Base-by-base conservation (phyloP, 306 rosid genomes). In the Quercus rubra region DNA sequence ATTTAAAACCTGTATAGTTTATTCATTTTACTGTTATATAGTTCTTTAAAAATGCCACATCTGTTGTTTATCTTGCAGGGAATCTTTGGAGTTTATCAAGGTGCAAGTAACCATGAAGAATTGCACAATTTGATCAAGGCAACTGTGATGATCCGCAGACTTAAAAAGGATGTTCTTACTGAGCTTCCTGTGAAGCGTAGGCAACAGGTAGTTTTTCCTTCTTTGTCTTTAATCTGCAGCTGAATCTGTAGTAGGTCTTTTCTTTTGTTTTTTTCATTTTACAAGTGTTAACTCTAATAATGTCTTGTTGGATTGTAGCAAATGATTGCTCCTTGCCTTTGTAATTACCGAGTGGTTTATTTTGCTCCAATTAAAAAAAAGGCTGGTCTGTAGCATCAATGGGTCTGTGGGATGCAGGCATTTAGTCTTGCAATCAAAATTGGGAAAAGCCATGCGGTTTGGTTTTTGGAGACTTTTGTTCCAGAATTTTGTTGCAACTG, bases 61-160 rank as follows among this genome's bases (percentile, higher is more conserved):
- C 66, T 72, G 73, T 20, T 70, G 56, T 79, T 75, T 68, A 71
- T 71, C 31, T 81, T 86, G 79, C 78, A 94, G 98, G 97, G 97
- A 79, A 8, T 74, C 18, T 94, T 94, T 84, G 98, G 98, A 82
- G 3, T 87, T 70, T 94, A 89, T 89, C 98, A 94, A 88, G 98
- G 98, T 82, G 98, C 98, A 85, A 92, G 97, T 88, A 92, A 94
- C 79, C 97, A 92, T 81, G 98, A 92, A 77, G 98, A 94, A 85
- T 86, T 94, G 91, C 97, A 94, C 84, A 92, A 91, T 90, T 82
- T 94, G 92, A 89, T 94, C 87, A 92, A 94, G 89, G 97, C 90
- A 56, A 94, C 98, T 9, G 77, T 90, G 83, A 89, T 94, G 98
- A 94, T 94, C 79, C 92, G 97, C 21, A 91, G 98, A 87, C 98